Evolutionary conservation across 805 yeast genomes (phyloP).

Genomic region (Candida palmyrensis): DNA sequence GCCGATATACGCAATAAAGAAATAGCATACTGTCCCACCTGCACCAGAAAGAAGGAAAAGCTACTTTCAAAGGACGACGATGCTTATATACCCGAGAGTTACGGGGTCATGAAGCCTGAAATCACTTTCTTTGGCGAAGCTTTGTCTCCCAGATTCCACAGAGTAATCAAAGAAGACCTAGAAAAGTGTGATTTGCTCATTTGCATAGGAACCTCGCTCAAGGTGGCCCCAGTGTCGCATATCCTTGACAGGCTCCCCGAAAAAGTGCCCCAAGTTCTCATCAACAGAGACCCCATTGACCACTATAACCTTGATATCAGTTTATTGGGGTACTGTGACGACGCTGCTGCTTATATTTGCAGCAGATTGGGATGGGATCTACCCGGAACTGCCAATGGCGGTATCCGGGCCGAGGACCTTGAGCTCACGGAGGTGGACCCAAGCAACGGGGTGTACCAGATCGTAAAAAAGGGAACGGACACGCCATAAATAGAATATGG

Average conservation of each 20-base stretch:
- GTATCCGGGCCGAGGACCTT: slow-evolving; percentile 12
- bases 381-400: slow-evolving; percentile 22
- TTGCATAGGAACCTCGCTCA: slow-evolving; percentile 80
- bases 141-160: slow-evolving; percentile 42
- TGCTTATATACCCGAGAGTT: slow-evolving; percentile 19
- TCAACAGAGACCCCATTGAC: slow-evolving; percentile 33
- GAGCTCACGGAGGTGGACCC: slow-evolving; percentile 7
- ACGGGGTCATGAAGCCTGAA: slow-evolving; percentile 75
- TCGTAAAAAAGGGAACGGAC: slow-evolving; percentile 6
- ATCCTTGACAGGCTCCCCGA: slow-evolving; percentile 31
- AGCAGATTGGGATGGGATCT: slow-evolving; percentile 31
- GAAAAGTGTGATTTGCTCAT: slow-evolving; percentile 70
- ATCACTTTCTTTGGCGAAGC: slow-evolving; percentile 81
- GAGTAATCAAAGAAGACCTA: slow-evolving; percentile 44
- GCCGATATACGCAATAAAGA: slow-evolving; percentile 45
- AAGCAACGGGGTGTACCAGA: slow-evolving; percentile 8
- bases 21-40: slow-evolving; percentile 51
- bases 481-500: too few species aligned
- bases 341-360: slow-evolving; percentile 30
- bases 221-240: slow-evolving; percentile 50
- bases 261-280: slow-evolving; percentile 32
- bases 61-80: slow-evolving; percentile 20
- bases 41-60: slow-evolving; percentile 16
- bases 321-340: slow-evolving; percentile 38
- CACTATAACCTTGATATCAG: slow-evolving; percentile 35